These are phyloP conservation scores for Verticillium isaacii DNA, from an alignment of 2,329 filamentous ascomycete species.

Conservation along the genomic window DNA sequence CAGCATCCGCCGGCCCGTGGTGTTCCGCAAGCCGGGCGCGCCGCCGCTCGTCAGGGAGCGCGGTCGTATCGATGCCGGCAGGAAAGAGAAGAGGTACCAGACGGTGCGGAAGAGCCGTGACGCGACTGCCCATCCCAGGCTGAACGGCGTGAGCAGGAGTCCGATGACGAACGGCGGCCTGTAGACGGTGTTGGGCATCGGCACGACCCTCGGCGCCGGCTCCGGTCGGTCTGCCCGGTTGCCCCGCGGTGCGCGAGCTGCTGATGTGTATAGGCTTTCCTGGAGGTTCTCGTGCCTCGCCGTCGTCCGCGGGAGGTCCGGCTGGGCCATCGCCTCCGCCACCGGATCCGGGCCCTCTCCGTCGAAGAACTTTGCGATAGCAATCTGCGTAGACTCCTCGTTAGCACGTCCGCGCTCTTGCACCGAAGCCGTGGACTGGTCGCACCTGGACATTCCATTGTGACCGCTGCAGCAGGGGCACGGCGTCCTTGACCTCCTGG, in stretches of 20 bases:
- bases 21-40: conserved; percentile 49
- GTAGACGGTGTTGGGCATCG: conserved; percentile 64
- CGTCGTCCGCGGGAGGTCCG: conserved; percentile 56
- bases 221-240: conserved; percentile 38
- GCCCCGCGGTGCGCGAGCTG: conserved; percentile 16
- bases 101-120: conserved; percentile 67
- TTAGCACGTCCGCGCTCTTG: not conserved
- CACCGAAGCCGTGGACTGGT: not conserved
- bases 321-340: conserved; percentile 66
- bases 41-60: conserved; percentile 50
- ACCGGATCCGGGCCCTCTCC: conserved; percentile 82
- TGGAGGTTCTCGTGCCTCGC: conserved; percentile 71
- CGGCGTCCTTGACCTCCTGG: conserved; percentile 70
- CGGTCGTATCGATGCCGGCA: conserved; percentile 62
- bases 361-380: conserved; percentile 96
- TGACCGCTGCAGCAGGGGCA: conserved; percentile 75
- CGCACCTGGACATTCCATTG: conserved; percentile 92
- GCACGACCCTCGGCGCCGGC: conserved; percentile 80
- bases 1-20: conserved; percentile 67
- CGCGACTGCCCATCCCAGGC: conserved; percentile 68
- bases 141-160: conserved; percentile 77
- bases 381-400: conserved; percentile 56
- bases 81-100: conserved; percentile 73
- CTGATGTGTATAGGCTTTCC: conserved; percentile 43
- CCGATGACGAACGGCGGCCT: conserved; percentile 72